These are phyloP conservation scores for Endocladia muricata DNA, from an alignment of 31 red algal genomes.

Conservation along the genomic window DNA sequence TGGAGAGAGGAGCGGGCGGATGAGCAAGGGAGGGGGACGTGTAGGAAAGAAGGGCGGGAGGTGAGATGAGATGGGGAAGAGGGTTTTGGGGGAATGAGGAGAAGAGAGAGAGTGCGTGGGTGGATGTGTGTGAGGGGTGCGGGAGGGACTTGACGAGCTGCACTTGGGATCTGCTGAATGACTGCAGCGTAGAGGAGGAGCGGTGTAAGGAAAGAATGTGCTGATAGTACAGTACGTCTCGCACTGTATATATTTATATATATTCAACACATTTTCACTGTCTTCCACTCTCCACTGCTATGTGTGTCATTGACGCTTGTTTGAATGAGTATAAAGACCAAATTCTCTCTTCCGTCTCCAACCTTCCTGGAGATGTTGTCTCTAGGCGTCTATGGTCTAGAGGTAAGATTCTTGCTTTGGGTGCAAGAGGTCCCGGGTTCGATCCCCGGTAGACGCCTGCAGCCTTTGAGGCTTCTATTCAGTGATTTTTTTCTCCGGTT, in stretches of 20 bases:
- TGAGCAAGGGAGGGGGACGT: neutral
- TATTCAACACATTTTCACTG: too few species aligned
- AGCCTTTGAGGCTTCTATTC: neutral
- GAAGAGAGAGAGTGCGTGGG: neutral
- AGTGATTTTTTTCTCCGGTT: neutral
- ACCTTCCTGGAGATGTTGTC: neutral
- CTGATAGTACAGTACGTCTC: too few species aligned
- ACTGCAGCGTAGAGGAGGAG: too few species aligned
- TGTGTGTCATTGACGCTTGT: too few species aligned
- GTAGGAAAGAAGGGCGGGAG: neutral
- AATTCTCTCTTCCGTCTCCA: too few species aligned
- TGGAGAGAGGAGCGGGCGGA: too few species aligned
- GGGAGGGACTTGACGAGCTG: too few species aligned
- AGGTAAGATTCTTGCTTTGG: slow-evolving; percentile 80
- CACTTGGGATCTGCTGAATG: too few species aligned
- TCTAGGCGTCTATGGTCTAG: slow-evolving; percentile 63
- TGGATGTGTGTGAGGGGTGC: neutral
- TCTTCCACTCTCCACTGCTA: too few species aligned
- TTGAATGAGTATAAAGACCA: too few species aligned
- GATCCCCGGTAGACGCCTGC: slow-evolving; percentile 61
- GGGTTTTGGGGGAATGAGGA: neutral
- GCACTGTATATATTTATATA: too few species aligned
- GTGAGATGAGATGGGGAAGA: neutral
- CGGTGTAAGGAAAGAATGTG: too few species aligned
- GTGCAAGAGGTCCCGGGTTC: slow-evolving; percentile 77